A percentile compares a stretch with the other conserved stretches of the same genome.
Conservation (phyloP, 139 green algal species). For the Chlamydomonas eustigma region DNA sequence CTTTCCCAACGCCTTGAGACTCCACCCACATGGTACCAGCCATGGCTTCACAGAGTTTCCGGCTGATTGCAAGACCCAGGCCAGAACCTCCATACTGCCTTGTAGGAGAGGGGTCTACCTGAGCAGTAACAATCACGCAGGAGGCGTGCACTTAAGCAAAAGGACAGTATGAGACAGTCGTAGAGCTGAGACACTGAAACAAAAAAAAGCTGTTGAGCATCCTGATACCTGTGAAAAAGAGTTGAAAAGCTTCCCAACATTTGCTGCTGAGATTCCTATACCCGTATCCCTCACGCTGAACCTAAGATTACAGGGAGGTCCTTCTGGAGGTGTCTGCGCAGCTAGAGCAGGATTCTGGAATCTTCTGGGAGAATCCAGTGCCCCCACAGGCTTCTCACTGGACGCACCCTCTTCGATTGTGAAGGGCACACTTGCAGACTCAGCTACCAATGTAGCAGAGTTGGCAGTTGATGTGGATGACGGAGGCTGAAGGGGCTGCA, state of each 20-base stretch:
- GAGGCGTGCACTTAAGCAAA: neutral
- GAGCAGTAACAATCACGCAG: neutral
- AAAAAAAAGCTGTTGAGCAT: too few relatives aligned
- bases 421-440: too few relatives aligned
- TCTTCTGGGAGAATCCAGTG: too few relatives aligned
- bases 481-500: too few relatives aligned
- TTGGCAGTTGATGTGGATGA: too few relatives aligned
- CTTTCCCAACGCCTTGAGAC: neutral
- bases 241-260: conserved; percentile 67
- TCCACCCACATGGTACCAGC: conserved; percentile 54
- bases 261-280: conserved; percentile 62
- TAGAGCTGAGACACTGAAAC: conserved; percentile 1
- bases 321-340: neutral
- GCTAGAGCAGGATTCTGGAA: too few relatives aligned
- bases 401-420: neutral
- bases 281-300: conserved; percentile 76
- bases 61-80: conserved; percentile 77
- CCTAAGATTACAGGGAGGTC: conserved; percentile 30
- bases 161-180: neutral
- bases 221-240: conserved; percentile 75
- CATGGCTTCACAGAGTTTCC: conserved; percentile 78
- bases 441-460: too few relatives aligned
- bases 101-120: conserved; percentile 43
- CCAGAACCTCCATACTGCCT: conserved; percentile 75
- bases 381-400: neutral